A percentile compares a stretch with the other conserved stretches of the same genome.
phyloP scores from a whole-genome alignment of 2,329 filamentous ascomycete species.

The Colletotrichum endophyticum region DNA sequence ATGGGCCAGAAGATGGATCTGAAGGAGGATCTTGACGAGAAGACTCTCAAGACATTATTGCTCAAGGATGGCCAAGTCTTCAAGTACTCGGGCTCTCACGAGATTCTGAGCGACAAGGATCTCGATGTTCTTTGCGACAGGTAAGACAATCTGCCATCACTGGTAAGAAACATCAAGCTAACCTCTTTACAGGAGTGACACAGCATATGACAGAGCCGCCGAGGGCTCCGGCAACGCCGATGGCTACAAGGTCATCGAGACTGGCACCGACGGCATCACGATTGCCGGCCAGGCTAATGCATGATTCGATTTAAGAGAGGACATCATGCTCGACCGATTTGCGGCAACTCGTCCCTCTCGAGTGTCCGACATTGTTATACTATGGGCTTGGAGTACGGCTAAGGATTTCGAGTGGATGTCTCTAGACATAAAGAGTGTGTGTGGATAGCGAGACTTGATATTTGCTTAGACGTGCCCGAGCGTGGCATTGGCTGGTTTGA shows the following conservation, averaged over 20 bases:
- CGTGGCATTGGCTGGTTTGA: not conserved
- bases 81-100: slow-evolving; percentile 61
- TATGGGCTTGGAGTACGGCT: not conserved
- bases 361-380: not conserved
- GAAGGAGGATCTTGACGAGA: slow-evolving; percentile 61
- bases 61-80: slow-evolving; percentile 75
- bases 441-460: not conserved
- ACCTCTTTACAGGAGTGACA: slow-evolving; percentile 51
- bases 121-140: slow-evolving; percentile 81
- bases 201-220: slow-evolving; percentile 73
- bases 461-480: not conserved
- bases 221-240: slow-evolving; percentile 76
- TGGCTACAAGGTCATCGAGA: slow-evolving; percentile 81
- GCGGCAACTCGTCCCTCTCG: not conserved
- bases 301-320: not conserved
- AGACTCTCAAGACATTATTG: slow-evolving; percentile 66
- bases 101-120: slow-evolving; percentile 77
- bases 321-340: not conserved
- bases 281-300: not conserved
- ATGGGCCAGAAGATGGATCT: slow-evolving; percentile 66
- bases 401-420: not conserved
- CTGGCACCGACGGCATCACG: slow-evolving; percentile 59
- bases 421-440: not conserved
- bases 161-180: not conserved
- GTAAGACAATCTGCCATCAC: slow-evolving; percentile 25